Conservation (phyloP, 805 yeast genomes). For the Kluyveromyces lactis region DNA sequence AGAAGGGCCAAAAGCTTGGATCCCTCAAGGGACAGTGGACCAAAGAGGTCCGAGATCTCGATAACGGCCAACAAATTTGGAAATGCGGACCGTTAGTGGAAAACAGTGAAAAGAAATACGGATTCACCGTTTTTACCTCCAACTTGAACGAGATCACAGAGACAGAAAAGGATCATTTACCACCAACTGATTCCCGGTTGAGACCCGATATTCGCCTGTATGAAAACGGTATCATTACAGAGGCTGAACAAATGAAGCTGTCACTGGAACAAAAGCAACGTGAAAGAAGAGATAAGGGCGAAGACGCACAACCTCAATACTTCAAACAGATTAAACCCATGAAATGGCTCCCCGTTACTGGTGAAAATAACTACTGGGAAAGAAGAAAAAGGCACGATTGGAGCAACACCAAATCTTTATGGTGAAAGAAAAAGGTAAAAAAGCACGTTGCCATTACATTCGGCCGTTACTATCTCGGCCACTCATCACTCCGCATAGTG, state of each 20-base stretch:
- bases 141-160: slow-evolving; percentile 70
- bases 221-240: slow-evolving; percentile 58
- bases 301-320: slow-evolving; percentile 49
- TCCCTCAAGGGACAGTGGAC: slow-evolving; percentile 75
- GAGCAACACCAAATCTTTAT: slow-evolving; percentile 45
- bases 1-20: slow-evolving; percentile 12
- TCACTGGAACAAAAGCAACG: slow-evolving; percentile 76
- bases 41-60: slow-evolving; percentile 39
- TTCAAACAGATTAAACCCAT: slow-evolving; percentile 40
- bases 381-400: slow-evolving; percentile 59
- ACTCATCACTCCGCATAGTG: no score
- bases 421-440: no score
- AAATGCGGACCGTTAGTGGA: slow-evolving; percentile 55
- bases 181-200: slow-evolving; percentile 83
- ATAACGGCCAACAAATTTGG: slow-evolving; percentile 49
- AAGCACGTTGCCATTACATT: no score
- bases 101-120: slow-evolving; percentile 58
- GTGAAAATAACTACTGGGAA: slow-evolving; percentile 69
- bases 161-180: slow-evolving; percentile 53
- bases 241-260: slow-evolving; percentile 65
- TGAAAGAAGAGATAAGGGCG: slow-evolving; percentile 53
- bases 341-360: slow-evolving; percentile 49
- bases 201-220: slow-evolving; percentile 79
- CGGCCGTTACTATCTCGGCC: no score
- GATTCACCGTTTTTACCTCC: slow-evolving; percentile 79